Evolutionary conservation across 164 flowering plant species (phyloP), one percentile per base, ranked within the genome.

Genomic region (Aristolochia californica): DNA sequence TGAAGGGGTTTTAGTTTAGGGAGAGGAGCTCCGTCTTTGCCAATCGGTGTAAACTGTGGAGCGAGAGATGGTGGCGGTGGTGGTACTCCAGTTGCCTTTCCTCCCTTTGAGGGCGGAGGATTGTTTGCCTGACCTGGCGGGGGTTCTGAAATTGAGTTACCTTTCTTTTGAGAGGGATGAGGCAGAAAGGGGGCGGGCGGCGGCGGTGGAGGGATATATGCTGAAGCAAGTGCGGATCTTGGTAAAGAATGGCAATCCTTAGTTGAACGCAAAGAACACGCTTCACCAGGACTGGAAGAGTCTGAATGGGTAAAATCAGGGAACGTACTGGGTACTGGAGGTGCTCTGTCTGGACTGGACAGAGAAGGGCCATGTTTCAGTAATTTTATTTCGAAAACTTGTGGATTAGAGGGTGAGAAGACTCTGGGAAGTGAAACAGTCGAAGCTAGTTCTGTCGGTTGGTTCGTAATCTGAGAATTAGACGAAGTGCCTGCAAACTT

Each of bases 1-100:
- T 93, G 98, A 38, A 93, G 87, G 15, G 98, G 98, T 73, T 87
- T 93, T 61, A 93, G 72, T 72, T 88, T 93, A 18, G 97, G 83
- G 66, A 88, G 63, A 44, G 89, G 89, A 55, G 74, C 40, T 55
- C 93, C 98, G 62, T 83, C 83, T 73, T 85, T 87, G 17, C 93
- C 95, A 53, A 75, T 3, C 25, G 83, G 75, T 2, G 70, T 63
- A 38, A 61, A 50, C 40, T 65, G 82, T 30, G 74, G 69, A 25
- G 76, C 56, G 43, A 27, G 76, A 51, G 69, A 70, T 17, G 83
- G 84, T 22, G 87, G 88, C 17, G 87, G 88, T 12, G 87, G 87
- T 5, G 85, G 83, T 1, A 58, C 67, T 38, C 70, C 75, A 38
- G 53, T 17, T 21, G 74, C 51, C 62, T 16, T 66, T 13, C 43